Base-by-base conservation (phyloP, 768 basidiomycete species). In the Tulasnella sp. region DNA sequence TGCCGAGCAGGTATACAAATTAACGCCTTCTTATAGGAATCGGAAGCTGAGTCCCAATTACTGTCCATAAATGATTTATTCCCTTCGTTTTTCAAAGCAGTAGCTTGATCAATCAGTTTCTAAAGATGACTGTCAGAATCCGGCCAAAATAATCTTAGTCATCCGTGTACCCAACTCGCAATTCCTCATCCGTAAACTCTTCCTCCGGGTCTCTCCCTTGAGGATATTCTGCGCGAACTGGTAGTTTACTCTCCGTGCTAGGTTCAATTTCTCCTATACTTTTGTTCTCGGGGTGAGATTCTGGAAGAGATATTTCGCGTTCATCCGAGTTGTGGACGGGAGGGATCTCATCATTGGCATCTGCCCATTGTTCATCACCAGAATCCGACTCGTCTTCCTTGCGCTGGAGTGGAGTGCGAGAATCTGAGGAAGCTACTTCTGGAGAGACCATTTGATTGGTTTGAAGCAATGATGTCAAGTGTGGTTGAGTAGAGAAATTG, bases 41-140 rank as follows among this genome's bases (percentile, higher is more conserved):
- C 72, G 9, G 89, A 67, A 3, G 90, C 88, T 56, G 79, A 76
- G 24, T 72, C 69, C 80, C 83, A 87, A 55, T 71, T 66, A 33
- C 71, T 65, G 16, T 73, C 65, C 41, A 77, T 78, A 65, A 89
- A 93, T 55, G 70, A 66, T 3, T 73, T 72, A 56, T 90, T 93
- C 15, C 89, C 91, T 60, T 81, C 74, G 6, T 66, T 64, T 64
- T 92, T 95, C 47, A 81, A 65, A 41, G 74, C 72, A 24, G 75
- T 73, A 13, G 81, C 82, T 55, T 69, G 66, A 27, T 56, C 60
- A 12, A 84, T 65, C 45, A 58, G 63, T 52, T 67, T 64, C 77
- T 79, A 31, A 12, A 28, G 37, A 6, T 28, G 13, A 33, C 5
- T 15, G 31, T 19, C 25, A 13, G 4, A 15, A 15, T 3, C 27